These are phyloP conservation scores for Ogataea trehalophila DNA, from an alignment of 805 yeast genomes.

Conservation along the genomic window DNA sequence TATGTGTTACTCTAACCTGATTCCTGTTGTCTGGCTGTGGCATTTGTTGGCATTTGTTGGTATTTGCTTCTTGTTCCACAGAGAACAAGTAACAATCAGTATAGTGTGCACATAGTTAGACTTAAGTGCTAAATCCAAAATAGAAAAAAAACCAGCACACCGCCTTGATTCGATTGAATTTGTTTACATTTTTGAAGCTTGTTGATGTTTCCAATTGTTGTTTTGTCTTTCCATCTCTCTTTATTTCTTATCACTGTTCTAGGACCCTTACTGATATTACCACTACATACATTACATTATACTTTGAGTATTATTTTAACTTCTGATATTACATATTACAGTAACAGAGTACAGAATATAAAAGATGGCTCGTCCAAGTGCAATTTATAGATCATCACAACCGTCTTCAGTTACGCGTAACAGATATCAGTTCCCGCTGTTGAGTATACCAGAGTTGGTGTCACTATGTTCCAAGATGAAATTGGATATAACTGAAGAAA, in stretches of 20 bases:
- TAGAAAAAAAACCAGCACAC: too few relatives aligned
- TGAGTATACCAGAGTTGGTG: slow-evolving; percentile 27
- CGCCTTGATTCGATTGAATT: background rate
- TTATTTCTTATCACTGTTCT: background rate
- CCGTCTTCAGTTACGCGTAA: slow-evolving; percentile 20
- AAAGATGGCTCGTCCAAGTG: slow-evolving; percentile 33
- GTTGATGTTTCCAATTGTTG: background rate
- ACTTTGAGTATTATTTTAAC: too few relatives aligned
- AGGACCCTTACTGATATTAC: too few relatives aligned
- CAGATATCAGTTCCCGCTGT: slow-evolving; percentile 31
- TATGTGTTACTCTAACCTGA: background rate
- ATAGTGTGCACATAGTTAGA: too few relatives aligned
- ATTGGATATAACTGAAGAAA: slow-evolving; percentile 27
- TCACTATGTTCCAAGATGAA: slow-evolving; percentile 22
- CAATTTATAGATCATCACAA: slow-evolving; percentile 28
- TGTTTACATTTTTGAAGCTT: background rate
- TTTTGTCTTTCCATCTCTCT: background rate
- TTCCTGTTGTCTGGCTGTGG: background rate
- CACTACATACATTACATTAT: too few relatives aligned
- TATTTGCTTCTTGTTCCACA: too few relatives aligned
- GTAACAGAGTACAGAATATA: too few relatives aligned
- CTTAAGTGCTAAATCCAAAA: too few relatives aligned
- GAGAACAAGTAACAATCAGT: too few relatives aligned
- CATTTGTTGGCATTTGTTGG: too few relatives aligned
- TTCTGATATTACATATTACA: too few relatives aligned